These are phyloP conservation scores for Ailanthus altissimus DNA, from an alignment of 345 rosid genomes.

Conservation along the genomic window DNA sequence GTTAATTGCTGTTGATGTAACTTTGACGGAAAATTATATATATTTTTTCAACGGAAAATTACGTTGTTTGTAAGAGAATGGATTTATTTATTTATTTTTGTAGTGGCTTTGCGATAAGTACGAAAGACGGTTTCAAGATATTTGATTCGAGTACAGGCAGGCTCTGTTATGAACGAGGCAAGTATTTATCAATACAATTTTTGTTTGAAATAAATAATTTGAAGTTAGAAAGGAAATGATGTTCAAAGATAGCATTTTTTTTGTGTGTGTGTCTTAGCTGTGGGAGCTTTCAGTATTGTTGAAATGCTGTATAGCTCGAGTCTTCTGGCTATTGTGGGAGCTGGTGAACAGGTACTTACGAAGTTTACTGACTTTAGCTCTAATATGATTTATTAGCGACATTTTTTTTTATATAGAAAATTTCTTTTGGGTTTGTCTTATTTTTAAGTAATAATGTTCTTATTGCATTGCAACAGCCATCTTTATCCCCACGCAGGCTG, in stretches of 20 bases:
- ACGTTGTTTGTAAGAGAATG: too few species aligned
- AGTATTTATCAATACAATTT: conserved; percentile 13
- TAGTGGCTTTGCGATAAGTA: conserved; percentile 77
- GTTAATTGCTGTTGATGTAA: background rate
- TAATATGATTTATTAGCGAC: background rate
- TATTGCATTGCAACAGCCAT: conserved; percentile 49
- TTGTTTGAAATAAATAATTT: background rate
- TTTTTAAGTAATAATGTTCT: conserved; percentile 13
- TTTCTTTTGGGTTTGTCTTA: background rate
- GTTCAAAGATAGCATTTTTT: background rate
- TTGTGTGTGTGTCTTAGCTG: conserved; percentile 48
- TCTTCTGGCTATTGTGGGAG: conserved; percentile 95
- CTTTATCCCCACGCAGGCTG: conserved; percentile 78
- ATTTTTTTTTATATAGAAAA: background rate
- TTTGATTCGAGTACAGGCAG: conserved; percentile 78
- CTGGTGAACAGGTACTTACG: conserved; percentile 82
- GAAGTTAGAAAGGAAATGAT: background rate
- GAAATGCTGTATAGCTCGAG: conserved; percentile 89
- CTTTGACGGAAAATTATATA: background rate
- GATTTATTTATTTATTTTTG: conserved; percentile 17
- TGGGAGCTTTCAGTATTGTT: conserved; percentile 74
- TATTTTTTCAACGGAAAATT: conserved; percentile 24
- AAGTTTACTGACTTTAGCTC: background rate
- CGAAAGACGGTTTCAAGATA: conserved; percentile 70
- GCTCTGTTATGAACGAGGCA: conserved; percentile 82